Percentiles rank a stretch among this genome's conserved stretches.
These are phyloP conservation scores for Lantana camara DNA, from an alignment of 257 asterid species.

Conservation along the genomic window DNA sequence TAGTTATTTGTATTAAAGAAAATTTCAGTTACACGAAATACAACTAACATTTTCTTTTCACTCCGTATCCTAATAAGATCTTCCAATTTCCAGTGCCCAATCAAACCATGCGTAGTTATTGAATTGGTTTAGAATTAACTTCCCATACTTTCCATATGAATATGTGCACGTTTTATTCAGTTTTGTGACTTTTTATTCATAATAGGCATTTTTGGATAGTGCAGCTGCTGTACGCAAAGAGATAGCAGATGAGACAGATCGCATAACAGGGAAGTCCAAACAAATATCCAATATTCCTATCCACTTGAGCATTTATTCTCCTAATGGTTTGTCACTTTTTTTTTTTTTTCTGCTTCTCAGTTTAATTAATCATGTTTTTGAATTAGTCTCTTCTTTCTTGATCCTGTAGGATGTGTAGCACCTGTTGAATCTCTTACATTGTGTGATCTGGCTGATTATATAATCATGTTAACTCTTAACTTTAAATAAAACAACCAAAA, in stretches of 20 bases:
- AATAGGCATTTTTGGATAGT: slow-evolving; percentile 40
- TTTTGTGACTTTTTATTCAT: slow-evolving; percentile 25
- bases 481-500: slow-evolving; percentile 7
- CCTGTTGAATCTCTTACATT: slow-evolving; percentile 17
- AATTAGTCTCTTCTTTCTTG: slow-evolving; percentile 8
- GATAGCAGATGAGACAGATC: slow-evolving; percentile 95
- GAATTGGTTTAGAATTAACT: slow-evolving; percentile 17
- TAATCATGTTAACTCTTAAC: slow-evolving; percentile 8
- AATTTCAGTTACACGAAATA: not conserved
- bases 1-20: not conserved
- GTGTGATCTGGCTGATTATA: slow-evolving; percentile 12
- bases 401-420: slow-evolving; percentile 3
- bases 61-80: not conserved
- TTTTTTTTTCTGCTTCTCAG: slow-evolving; percentile 23
- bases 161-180: slow-evolving; percentile 25
- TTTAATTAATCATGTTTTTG: slow-evolving; percentile 20
- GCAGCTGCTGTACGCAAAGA: slow-evolving; percentile 93
- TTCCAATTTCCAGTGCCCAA: slow-evolving; percentile 1
- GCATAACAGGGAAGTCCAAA: slow-evolving; percentile 85
- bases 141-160: slow-evolving; percentile 27
- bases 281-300: slow-evolving; percentile 92
- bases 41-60: not conserved
- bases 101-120: slow-evolving; percentile 8
- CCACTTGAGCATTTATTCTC: slow-evolving; percentile 95
- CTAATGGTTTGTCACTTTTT: slow-evolving; percentile 64